Conservation (phyloP, 2,329 filamentous ascomycete genomes). For the Penicillium paneum region DNA sequence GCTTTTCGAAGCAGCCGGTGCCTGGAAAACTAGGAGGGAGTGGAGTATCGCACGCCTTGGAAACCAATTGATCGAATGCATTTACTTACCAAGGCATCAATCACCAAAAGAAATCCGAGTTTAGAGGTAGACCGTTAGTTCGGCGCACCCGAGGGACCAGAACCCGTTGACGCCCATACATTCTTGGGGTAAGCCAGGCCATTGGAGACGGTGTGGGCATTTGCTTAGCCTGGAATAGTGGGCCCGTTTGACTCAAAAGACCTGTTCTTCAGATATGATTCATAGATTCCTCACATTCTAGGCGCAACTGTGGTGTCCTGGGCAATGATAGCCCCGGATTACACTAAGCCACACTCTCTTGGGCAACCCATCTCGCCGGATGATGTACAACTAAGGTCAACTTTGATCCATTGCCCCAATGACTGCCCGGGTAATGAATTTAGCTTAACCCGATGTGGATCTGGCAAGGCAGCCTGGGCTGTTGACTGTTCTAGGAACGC, state of each 20-base stretch:
- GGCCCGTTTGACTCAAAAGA: constrained; percentile 16
- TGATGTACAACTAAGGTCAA: constrained; percentile 8
- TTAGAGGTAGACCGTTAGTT: constrained; percentile 18
- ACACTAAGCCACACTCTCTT: constrained; percentile 16
- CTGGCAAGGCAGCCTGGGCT: constrained; percentile 18
- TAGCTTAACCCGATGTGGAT: constrained; percentile 15
- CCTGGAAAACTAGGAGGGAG: constrained; percentile 7
- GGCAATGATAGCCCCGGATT: constrained; percentile 9
- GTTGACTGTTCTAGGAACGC: constrained; percentile 6
- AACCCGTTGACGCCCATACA: constrained; percentile 1
- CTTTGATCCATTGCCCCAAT: constrained; percentile 10
- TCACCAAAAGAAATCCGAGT: neutral
- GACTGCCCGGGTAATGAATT: constrained; percentile 6
- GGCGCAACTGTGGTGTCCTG: constrained; percentile 5
- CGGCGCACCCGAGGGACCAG: constrained; percentile 8
- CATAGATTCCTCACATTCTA: constrained; percentile 10
- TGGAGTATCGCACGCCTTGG: constrained; percentile 1
- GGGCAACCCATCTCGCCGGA: constrained; percentile 10
- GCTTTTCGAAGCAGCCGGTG: constrained; percentile 13
- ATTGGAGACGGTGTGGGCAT: constrained; percentile 12
- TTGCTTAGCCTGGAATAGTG: constrained; percentile 14
- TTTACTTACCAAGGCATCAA: constrained; percentile 10
- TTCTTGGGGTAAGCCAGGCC: constrained; percentile 8
- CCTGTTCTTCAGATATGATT: constrained; percentile 7
- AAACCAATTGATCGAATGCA: constrained; percentile 9